These are phyloP conservation scores for Penicillium alfredii DNA, from an alignment of 495 filamentous ascomycete genomes.

Conservation along the genomic window DNA sequence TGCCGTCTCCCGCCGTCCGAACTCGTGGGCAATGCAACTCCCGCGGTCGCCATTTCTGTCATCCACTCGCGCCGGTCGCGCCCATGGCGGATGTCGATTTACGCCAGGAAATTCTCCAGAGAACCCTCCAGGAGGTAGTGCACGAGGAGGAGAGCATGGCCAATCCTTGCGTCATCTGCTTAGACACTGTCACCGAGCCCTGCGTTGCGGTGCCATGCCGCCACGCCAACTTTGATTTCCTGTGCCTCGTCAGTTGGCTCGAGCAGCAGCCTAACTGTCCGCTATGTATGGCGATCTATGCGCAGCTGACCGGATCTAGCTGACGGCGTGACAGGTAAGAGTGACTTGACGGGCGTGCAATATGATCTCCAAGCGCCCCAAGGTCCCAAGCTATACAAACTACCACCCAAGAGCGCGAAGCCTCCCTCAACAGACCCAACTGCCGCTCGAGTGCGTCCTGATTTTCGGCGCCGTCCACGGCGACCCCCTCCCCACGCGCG, in stretches of 20 bases:
- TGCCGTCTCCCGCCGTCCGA: too few species aligned
- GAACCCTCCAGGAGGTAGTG: slow-evolving; percentile 39
- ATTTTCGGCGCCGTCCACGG: slow-evolving; percentile 9
- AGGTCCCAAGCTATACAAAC: slow-evolving; percentile 50
- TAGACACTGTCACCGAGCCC: slow-evolving; percentile 65
- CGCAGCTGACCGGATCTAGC: slow-evolving; percentile 4
- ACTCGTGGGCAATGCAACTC: neutral
- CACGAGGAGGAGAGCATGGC: slow-evolving; percentile 27
- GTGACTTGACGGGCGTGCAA: slow-evolving; percentile 58
- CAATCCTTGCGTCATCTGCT: slow-evolving; percentile 56
- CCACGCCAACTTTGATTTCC: slow-evolving; percentile 76
- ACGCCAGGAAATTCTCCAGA: slow-evolving; percentile 38
- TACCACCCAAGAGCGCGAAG: slow-evolving; percentile 24
- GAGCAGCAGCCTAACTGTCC: slow-evolving; percentile 69
- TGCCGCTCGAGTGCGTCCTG: slow-evolving; percentile 3
- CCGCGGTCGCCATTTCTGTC: slow-evolving; percentile 1
- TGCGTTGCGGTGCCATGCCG: slow-evolving; percentile 68
- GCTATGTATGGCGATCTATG: slow-evolving; percentile 48
- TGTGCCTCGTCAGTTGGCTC: slow-evolving; percentile 80
- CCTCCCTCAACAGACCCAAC: slow-evolving; percentile 2
- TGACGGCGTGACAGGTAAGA: slow-evolving; percentile 45
- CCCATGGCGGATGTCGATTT: slow-evolving; percentile 38
- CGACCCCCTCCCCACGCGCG: slow-evolving; percentile 20
- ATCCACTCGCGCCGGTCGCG: too few species aligned
- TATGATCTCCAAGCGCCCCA: slow-evolving; percentile 51